Conservation (phyloP, 768 basidiomycete species). For the Pisolithus marmoratus region DNA sequence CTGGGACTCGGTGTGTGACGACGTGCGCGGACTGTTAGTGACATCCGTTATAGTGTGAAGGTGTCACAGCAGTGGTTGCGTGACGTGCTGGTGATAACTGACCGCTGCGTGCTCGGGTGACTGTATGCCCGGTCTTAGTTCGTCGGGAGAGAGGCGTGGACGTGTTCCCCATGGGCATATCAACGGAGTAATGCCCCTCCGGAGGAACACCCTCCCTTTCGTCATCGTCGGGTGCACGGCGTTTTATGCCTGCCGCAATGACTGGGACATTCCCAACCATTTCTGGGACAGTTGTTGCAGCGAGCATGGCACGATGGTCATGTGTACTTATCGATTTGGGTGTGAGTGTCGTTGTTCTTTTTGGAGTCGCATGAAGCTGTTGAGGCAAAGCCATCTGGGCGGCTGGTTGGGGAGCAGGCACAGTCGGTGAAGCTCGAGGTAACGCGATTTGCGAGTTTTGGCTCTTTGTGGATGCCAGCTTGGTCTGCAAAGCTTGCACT, state of each 20-base stretch:
- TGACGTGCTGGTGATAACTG: constrained; percentile 47
- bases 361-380: constrained; percentile 32
- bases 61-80: constrained; percentile 34
- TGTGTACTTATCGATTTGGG: constrained; percentile 51
- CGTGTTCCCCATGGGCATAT: constrained; percentile 32
- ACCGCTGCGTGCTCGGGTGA: constrained; percentile 24
- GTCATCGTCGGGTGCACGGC: constrained; percentile 73
- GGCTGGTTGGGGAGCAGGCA: constrained; percentile 14
- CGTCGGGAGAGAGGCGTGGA: constrained; percentile 61
- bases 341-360: constrained; percentile 36
- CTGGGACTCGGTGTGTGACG: constrained; percentile 16
- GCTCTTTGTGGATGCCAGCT: constrained; percentile 51
- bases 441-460: constrained; percentile 17
- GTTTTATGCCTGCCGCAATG: constrained; percentile 54
- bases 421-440: constrained; percentile 9
- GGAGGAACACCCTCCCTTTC: constrained; percentile 56
- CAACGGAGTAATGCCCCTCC: constrained; percentile 51
- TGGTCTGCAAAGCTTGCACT: constrained; percentile 64
- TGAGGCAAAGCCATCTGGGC: constrained; percentile 9
- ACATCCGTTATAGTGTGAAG: constrained; percentile 46
- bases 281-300: constrained; percentile 46
- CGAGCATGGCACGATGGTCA: constrained; percentile 11
- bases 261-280: constrained; percentile 31
- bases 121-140: constrained; percentile 63
- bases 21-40: constrained; percentile 56